phyloP scores from a whole-genome alignment of 345 rosid genomes.

The Odontarrhena argentea region DNA sequence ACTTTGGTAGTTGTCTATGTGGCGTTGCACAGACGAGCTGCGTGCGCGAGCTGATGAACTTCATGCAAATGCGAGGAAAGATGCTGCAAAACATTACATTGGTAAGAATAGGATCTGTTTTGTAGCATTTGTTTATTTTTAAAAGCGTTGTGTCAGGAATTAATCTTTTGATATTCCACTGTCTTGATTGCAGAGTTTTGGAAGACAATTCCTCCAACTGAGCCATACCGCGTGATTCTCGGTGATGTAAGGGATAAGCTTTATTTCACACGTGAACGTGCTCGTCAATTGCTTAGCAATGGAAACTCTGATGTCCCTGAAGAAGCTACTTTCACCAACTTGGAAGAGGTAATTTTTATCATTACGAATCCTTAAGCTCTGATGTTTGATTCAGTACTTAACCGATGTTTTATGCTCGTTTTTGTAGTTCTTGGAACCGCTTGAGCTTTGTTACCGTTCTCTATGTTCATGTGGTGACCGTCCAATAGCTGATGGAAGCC shows the following conservation, averaged over 20 bases:
- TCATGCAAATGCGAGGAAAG: constrained; percentile 70
- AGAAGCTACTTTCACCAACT: constrained; percentile 69
- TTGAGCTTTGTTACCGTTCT: constrained; percentile 91
- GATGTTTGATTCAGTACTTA: constrained; percentile 13
- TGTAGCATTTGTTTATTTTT: constrained; percentile 5
- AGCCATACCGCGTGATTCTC: constrained; percentile 95
- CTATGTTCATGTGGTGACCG: constrained; percentile 91
- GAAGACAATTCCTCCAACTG: constrained; percentile 84
- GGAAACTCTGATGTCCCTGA: constrained; percentile 88
- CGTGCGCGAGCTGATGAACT: constrained; percentile 79
- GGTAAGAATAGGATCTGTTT: constrained; percentile 44
- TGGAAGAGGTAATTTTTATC: constrained; percentile 63
- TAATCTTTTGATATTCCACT: not conserved
- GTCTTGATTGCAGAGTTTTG: constrained; percentile 69
- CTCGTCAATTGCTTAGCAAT: constrained; percentile 76
- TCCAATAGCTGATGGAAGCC: constrained; percentile 97
- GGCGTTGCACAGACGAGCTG: constrained; percentile 96
- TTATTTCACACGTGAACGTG: constrained; percentile 86
- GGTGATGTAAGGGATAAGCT: constrained; percentile 92
- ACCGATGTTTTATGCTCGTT: constrained; percentile 12
- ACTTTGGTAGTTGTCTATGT: constrained; percentile 84
- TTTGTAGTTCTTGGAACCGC: constrained; percentile 92
- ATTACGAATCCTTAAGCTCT: not conserved
- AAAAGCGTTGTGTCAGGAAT: not conserved
- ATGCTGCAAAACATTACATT: constrained; percentile 93